These are phyloP conservation scores for Arabidopsis arenosa DNA, from an alignment of 345 rosid genomes.

Conservation along the genomic window DNA sequence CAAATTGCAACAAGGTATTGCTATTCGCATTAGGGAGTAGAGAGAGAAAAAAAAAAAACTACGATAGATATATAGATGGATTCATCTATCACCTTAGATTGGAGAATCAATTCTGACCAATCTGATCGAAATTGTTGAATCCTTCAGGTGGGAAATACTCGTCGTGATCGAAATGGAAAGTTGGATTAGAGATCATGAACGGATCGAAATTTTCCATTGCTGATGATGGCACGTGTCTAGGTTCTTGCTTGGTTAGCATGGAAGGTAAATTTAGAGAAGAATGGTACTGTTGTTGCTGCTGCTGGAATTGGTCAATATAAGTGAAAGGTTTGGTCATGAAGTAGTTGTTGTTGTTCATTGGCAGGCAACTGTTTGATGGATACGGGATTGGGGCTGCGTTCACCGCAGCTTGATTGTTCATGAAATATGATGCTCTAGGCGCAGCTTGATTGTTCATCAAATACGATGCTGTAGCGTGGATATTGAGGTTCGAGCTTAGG, in stretches of 20 bases:
- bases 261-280: neutral
- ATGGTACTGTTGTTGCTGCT: neutral
- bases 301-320: slow-evolving; percentile 1
- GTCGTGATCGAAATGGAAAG: neutral
- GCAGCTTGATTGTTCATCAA: neutral
- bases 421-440: neutral
- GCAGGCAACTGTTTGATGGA: slow-evolving; percentile 6
- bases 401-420: neutral
- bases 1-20: slow-evolving; percentile 10
- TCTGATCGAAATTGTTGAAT: neutral
- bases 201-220: neutral
- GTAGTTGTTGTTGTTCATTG: neutral
- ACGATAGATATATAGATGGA: neutral
- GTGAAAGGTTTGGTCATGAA: slow-evolving; percentile 9
- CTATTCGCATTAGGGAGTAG: neutral
- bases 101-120: neutral
- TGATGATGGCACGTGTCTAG: neutral
- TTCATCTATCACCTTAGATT: slow-evolving; percentile 2
- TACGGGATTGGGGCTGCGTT: slow-evolving; percentile 1
- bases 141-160: slow-evolving; percentile 4
- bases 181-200: neutral
- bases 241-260: slow-evolving; percentile 7
- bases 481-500: neutral
- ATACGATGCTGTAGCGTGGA: neutral
- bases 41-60: neutral